Evolutionary conservation across 2,329 filamentous ascomycete genomes (phyloP).

Genomic region (Talaromyces sp.): DNA sequence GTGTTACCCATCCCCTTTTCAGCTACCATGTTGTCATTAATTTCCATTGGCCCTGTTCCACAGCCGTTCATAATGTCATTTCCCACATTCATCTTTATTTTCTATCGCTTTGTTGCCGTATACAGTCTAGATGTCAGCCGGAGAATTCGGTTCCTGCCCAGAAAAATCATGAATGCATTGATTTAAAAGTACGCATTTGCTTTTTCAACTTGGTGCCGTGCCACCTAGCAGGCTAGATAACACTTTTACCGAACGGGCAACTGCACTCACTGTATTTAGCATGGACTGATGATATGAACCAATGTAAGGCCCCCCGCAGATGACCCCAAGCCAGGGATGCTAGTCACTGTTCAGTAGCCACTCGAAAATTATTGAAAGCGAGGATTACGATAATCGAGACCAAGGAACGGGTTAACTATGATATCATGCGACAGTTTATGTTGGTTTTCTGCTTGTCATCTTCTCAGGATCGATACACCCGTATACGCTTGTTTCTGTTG

Average conservation of each 20-base stretch:
- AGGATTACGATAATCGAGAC: neutral
- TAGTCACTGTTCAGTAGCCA: neutral
- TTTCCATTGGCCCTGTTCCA: neutral
- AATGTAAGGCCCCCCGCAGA: constrained; percentile 7
- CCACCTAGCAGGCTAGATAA: neutral
- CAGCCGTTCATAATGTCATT: neutral
- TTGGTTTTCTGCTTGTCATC: neutral
- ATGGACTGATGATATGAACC: neutral
- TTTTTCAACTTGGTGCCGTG: neutral
- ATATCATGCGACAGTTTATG: neutral
- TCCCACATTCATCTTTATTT: neutral
- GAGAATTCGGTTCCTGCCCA: neutral
- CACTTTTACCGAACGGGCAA: neutral
- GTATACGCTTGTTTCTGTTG: neutral
- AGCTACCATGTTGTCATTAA: neutral
- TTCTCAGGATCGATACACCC: neutral
- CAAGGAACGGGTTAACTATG: neutral
- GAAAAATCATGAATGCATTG: neutral
- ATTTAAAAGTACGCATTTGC: neutral
- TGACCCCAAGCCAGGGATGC: constrained; percentile 1
- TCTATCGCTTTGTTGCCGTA: neutral
- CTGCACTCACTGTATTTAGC: neutral
- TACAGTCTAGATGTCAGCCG: neutral
- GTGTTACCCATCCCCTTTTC: neutral
- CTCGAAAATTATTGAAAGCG: neutral